These are phyloP conservation scores for Aspergillus melleus DNA, from an alignment of 2,329 filamentous ascomycete genomes.

Conservation along the genomic window DNA sequence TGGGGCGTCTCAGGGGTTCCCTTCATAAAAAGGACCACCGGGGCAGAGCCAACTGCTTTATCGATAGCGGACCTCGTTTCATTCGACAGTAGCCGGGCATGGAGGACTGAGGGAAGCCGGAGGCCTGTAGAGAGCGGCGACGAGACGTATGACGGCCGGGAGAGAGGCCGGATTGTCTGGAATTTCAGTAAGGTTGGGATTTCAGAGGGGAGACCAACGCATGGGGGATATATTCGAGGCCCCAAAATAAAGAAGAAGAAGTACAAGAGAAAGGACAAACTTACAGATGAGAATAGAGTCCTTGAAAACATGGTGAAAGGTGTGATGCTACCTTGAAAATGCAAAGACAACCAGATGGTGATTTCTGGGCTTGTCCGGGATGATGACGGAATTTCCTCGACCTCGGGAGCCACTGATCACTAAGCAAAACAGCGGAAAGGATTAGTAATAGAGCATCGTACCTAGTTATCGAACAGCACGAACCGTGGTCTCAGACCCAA, in stretches of 20 bases:
- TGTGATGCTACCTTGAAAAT: not conserved
- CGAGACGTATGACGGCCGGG: conserved; percentile 24
- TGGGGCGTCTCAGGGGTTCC: conserved; percentile 94
- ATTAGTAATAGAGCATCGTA: not conserved
- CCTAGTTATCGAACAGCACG: no score
- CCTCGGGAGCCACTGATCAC: not conserved
- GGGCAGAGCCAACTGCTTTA: conserved; percentile 80
- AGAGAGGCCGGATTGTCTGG: conserved; percentile 33
- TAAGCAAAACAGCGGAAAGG: not conserved
- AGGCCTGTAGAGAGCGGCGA: conserved; percentile 22
- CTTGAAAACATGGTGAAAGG: not conserved
- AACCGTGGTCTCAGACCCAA: no score
- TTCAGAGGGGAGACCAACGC: not conserved
- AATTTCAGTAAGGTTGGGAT: not conserved
- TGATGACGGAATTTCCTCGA: not conserved
- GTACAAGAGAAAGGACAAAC: not conserved
- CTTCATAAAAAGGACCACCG: conserved; percentile 99
- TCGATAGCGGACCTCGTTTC: conserved; percentile 82
- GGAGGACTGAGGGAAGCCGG: conserved; percentile 40
- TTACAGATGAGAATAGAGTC: not conserved
- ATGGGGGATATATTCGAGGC: not conserved
- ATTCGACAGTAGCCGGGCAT: conserved; percentile 70
- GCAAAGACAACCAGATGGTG: not conserved
- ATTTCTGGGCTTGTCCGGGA: not conserved
- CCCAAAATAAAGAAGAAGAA: not conserved